Conservation (phyloP, 2,329 filamentous ascomycete genomes). For the Sphaerulina musiva region DNA sequence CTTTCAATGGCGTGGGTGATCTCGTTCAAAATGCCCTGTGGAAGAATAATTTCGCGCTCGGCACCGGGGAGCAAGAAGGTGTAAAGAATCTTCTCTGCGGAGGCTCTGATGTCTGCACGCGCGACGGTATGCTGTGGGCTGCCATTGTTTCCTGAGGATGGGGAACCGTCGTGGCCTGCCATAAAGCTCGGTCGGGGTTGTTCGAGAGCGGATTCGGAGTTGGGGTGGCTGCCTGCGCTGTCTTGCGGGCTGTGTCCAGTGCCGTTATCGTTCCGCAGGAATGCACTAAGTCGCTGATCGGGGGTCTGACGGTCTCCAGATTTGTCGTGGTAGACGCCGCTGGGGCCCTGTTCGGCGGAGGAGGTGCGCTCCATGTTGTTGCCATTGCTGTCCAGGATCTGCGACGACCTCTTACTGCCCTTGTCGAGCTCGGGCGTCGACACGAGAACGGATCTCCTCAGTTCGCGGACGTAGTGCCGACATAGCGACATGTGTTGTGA, state of each 20-base stretch:
- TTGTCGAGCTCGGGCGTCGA: conserved; percentile 88
- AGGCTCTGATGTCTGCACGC: conserved; percentile 84
- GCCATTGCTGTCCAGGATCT: conserved; percentile 52
- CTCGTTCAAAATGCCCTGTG: conserved; percentile 75
- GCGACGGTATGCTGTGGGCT: conserved; percentile 78
- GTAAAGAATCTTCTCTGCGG: conserved; percentile 97
- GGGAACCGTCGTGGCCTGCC: conserved; percentile 43
- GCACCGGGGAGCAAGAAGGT: conserved; percentile 92
- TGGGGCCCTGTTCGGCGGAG: conserved; percentile 31
- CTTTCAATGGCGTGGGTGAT: conserved; percentile 87
- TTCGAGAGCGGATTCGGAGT: conserved; percentile 35
- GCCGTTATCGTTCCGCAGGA: conserved; percentile 50
- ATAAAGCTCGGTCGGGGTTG: conserved; percentile 55
- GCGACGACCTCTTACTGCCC: conserved; percentile 77
- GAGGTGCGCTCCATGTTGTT: conserved; percentile 46
- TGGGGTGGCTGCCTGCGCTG: conserved; percentile 38
- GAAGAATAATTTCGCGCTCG: conserved; percentile 90
- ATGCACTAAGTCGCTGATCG: conserved; percentile 86
- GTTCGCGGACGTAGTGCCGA: conserved; percentile 91
- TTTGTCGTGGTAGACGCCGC: conserved; percentile 37
- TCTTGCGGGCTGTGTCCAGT: conserved; percentile 45
- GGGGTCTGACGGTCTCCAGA: conserved; percentile 52
- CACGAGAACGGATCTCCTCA: conserved; percentile 85
- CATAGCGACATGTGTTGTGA: conserved; percentile 98
- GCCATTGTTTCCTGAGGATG: conserved; percentile 49